These are phyloP conservation scores for Blumeria hordei DNA, from an alignment of 2,329 filamentous ascomycete species.

Conservation along the genomic window DNA sequence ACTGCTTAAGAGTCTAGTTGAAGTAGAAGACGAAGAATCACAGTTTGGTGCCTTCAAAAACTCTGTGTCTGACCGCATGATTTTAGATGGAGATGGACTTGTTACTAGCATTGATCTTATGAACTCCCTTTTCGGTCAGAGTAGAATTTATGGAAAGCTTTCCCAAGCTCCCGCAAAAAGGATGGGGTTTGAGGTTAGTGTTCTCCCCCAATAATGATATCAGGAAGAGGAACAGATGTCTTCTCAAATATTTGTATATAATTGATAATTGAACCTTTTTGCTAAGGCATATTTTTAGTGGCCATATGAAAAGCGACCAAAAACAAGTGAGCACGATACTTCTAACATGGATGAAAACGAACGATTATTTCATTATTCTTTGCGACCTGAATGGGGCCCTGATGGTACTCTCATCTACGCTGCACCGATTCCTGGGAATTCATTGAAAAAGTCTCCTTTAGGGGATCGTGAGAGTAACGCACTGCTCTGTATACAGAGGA, in stretches of 20 bases:
- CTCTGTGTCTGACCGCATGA: constrained; percentile 19
- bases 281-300: constrained; percentile 38
- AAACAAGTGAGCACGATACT: constrained; percentile 37
- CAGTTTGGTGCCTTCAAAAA: constrained; percentile 20
- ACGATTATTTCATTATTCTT: constrained; percentile 41
- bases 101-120: constrained; percentile 83
- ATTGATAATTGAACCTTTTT: constrained; percentile 16
- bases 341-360: constrained; percentile 37
- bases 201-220: constrained; percentile 16
- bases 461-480: constrained; percentile 17
- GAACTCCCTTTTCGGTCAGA: constrained; percentile 72
- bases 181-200: constrained; percentile 80
- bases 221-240: constrained; percentile 4
- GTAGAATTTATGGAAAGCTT: constrained; percentile 31
- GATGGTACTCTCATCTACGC: constrained; percentile 48
- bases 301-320: constrained; percentile 62
- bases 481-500: constrained; percentile 27
- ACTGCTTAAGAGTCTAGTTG: constrained; percentile 29
- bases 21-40: constrained; percentile 8
- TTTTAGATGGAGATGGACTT: constrained; percentile 35
- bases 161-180: constrained; percentile 29
- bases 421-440: constrained; percentile 19
- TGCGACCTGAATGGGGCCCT: constrained; percentile 60
- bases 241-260: constrained; percentile 16
- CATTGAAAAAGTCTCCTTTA: constrained; percentile 12